Evolutionary conservation across 495 filamentous ascomycete genomes (phyloP).

Genomic region (Penicillium mononematosum): DNA sequence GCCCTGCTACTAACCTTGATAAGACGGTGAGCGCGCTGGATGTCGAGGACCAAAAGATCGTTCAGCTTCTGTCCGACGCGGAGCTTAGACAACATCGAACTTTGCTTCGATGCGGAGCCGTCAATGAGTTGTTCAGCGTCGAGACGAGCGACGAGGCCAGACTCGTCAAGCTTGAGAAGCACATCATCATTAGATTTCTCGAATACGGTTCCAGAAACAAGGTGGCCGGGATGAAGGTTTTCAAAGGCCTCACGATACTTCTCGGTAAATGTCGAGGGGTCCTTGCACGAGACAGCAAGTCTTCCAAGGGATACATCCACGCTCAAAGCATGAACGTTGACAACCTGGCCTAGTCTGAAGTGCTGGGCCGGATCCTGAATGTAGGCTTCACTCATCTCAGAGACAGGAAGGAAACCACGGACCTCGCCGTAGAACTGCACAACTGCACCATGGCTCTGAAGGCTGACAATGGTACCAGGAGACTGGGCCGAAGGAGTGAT

Average conservation of each 20-base stretch:
- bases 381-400: constrained; percentile 96
- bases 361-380: constrained; percentile 86
- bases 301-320: constrained; percentile 68
- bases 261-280: constrained; percentile 70
- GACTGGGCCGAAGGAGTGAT: constrained; percentile 68
- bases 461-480: constrained; percentile 79
- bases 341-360: constrained; percentile 84
- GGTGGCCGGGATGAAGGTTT: constrained; percentile 63
- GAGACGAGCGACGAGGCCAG: constrained; percentile 71
- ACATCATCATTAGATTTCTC: constrained; percentile 82
- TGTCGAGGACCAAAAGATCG: constrained; percentile 81
- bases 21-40: constrained; percentile 67
- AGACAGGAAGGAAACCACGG: constrained; percentile 81
- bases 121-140: constrained; percentile 78
- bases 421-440: constrained; percentile 89
- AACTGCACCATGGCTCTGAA: constrained; percentile 75
- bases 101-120: constrained; percentile 70
- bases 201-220: constrained; percentile 74
- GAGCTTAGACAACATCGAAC: constrained; percentile 71
- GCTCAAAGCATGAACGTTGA: constrained; percentile 79
- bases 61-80: constrained; percentile 75
- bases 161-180: constrained; percentile 69
- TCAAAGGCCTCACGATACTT: constrained; percentile 73
- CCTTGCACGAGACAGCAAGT: constrained; percentile 90
- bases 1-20: constrained; percentile 78